Evolutionary conservation across 2,329 filamentous ascomycete species (phyloP), one percentile per base, ranked within the genome.

Genomic region (Aspergillus neoniger): DNA sequence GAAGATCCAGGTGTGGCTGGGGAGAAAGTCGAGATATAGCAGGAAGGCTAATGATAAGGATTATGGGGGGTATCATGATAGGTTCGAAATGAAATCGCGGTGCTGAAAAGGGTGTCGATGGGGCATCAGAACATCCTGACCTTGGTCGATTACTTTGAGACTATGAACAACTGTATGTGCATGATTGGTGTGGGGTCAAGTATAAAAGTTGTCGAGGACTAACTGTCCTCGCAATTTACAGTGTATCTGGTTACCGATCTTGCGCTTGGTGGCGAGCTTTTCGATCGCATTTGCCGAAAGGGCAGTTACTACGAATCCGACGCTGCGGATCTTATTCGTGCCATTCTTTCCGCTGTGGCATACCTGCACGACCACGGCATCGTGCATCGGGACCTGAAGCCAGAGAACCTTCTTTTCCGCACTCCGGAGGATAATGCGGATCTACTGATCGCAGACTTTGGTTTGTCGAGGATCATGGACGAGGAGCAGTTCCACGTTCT

Each of bases 351-450:
- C 10, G 95, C 95, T n/a, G 95, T 99, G 59, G 94, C 95, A 65
- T 99, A 99, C 78, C 87, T 99, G 17, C 95, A 99, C 79, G 95
- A 98, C 77, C 94, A 99, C 74, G 95, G 94, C 73, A 99, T 99
- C 71, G 95, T 99, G 23, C 95, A 99, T 79, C 91, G 95, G 72
- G 95, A 99, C 74, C 83, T 99, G 63, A 99, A 99, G 80, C 95
- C 95, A 47, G 95, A 99, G 79, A 98, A 99, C 74, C 83, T 99
- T 5, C 86, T 99, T 23, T 99, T 99, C 81, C 87, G 95, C 69
- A 98, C 95, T 0, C 95, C 95, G 30, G 95, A 99, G 77, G 95
- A 99, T 77, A 98, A 98, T 72, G 92, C 95, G 51, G 95, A 99
- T 78, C 85, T 99, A 30, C 82, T 99, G 60, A 99, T 99, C 74